Evolutionary conservation across 1,284 basidiomycete species (phyloP), one percentile per base, ranked within the genome.

Genomic region (Trichosporon asahii): DNA sequence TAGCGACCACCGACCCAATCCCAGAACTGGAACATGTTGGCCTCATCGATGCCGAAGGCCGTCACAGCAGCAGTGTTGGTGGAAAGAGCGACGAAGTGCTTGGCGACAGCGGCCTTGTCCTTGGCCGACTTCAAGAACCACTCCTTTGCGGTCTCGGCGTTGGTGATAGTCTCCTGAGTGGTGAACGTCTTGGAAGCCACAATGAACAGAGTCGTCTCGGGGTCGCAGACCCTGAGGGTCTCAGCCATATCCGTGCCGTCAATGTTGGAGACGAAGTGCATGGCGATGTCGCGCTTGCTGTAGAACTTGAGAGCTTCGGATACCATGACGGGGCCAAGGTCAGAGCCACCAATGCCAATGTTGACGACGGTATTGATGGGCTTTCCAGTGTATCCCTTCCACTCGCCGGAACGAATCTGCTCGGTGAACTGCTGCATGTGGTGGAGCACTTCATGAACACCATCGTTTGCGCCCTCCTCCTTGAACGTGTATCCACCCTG

Each of bases 1-100:
- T 99, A 99, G 75, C 96, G 90, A 55, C 97, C 96, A 74, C 96
- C 96, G 75, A 99, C 96, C 97, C 97, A 99, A 85, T 99, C 97
- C 96, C 96, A 99, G 89, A 99, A 99, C 83, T 92, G 90, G 90
- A 99, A 99, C 95, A 99, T 99, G 87, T 98, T 98, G 77, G 89
- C 87, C 77, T 91, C 85, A 71, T 90, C 87, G 78, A 99, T 99
- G 68, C 96, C 97, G 79, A 99, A 99, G n/a, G 87, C 89, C 35
- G 94, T 94, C 69, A 98, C 97, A 6, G 92, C 94, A 81, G 91
- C 89, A 70, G 93, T 94, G 85, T 99, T 99, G 74, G 97, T 99
- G 79, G 92, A 94, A 70, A 99, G 90, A 9, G 97, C 96, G 61
- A 98, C 95, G 82, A 99, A 99, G 87, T 99, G 97, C 87, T 98